Percentiles rank a stretch among this genome's conserved stretches.
Conservation (phyloP, 768 basidiomycete genomes). For the Phaffia australis region DNA sequence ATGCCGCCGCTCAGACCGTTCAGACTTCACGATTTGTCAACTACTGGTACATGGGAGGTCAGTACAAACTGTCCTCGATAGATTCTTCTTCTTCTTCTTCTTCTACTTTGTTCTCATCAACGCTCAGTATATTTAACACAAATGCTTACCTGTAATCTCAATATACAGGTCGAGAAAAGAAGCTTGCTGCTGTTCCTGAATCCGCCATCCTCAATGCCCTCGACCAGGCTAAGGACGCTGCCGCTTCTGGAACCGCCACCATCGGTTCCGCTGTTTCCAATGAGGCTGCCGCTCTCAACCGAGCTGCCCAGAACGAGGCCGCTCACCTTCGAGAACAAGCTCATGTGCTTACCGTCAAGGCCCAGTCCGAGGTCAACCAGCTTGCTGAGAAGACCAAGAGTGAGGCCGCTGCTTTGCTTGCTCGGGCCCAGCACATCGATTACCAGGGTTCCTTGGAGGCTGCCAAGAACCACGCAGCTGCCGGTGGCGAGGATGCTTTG, state of each 20-base stretch:
- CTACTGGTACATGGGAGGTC: constrained; percentile 25
- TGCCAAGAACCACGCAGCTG: not conserved
- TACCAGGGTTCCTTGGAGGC: not conserved
- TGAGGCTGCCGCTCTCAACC: constrained; percentile 2
- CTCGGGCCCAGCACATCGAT: not conserved
- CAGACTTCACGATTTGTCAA: constrained; percentile 69
- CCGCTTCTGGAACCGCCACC: constrained; percentile 7
- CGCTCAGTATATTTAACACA: not conserved
- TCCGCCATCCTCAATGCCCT: constrained; percentile 14
- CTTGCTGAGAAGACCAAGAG: constrained; percentile 9
- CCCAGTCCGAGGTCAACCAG: constrained; percentile 1
- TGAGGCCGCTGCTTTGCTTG: constrained; percentile 3
- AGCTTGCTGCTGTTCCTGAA: not conserved
- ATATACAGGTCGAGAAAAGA: constrained; percentile 6
- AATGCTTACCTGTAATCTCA: not conserved
- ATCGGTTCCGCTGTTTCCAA: constrained; percentile 1
- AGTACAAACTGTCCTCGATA: not conserved
- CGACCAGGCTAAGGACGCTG: constrained; percentile 34
- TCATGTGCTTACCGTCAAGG: constrained; percentile 11
- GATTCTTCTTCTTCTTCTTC: not conserved
- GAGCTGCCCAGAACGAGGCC: not conserved
- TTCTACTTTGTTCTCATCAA: not conserved
- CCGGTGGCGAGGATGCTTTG: constrained; percentile 15
- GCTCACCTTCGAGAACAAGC: constrained; percentile 5
- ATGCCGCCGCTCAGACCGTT: constrained; percentile 69